Evolutionary conservation across 2,329 filamentous ascomycete species (phyloP).

Genomic region (Sporothrix euskadiensis): DNA sequence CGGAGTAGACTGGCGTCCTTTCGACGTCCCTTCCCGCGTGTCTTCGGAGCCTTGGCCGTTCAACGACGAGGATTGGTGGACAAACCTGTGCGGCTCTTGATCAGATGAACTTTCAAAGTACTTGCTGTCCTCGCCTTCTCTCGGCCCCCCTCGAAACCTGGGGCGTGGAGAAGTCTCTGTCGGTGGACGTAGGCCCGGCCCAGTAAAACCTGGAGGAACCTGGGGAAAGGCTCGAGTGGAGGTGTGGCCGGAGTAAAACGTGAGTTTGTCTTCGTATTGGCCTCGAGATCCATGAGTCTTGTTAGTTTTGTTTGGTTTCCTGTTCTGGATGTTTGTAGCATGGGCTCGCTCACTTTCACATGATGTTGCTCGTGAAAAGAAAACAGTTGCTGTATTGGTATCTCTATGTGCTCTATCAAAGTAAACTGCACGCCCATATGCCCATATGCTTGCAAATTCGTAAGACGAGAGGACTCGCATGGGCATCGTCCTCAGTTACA

Average conservation of each 20-base stretch:
- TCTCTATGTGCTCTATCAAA: not conserved
- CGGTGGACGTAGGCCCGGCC: not conserved
- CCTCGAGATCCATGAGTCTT: not conserved
- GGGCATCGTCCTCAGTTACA: conserved; percentile 38
- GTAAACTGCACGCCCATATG: not conserved
- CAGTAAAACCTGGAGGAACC: not conserved
- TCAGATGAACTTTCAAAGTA: not conserved
- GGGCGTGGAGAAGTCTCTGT: conserved; percentile 7
- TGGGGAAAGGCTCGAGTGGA: not conserved
- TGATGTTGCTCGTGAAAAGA: not conserved
- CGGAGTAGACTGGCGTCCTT: not conserved
- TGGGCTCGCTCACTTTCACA: not conserved
- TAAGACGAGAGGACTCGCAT: not conserved
- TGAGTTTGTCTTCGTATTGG: not conserved
- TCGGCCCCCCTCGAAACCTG: not conserved
- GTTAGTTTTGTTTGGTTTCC: not conserved
- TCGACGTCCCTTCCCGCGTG: not conserved
- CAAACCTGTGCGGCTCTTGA: not conserved
- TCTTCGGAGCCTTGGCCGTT: not conserved
- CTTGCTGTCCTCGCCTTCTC: not conserved
- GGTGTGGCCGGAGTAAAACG: not conserved
- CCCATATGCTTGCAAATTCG: not conserved
- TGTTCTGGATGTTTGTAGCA: not conserved
- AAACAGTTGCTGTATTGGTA: conserved; percentile 10
- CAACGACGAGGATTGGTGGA: not conserved